Base-by-base conservation (phyloP, 352 stramenopile species). In the Elongisporangium anandrum region DNA sequence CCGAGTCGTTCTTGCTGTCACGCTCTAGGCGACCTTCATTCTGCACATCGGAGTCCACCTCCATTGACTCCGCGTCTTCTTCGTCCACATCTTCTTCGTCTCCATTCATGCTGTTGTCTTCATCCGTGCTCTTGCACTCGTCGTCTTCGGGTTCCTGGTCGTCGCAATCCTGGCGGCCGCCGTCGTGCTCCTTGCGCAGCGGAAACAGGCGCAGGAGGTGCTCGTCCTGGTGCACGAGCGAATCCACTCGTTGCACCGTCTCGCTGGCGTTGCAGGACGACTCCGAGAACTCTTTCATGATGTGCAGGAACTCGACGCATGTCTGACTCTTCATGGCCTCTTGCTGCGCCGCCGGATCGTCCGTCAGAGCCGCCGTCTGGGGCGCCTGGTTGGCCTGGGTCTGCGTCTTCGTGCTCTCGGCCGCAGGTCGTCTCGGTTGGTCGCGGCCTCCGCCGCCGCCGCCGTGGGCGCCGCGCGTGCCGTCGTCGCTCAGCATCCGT, bases 221-320 rank as follows among this genome's bases (percentile, higher is more conserved):
- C 57, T 77, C 69, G 54, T 86, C 77, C 62, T 87, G 74, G 58
- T 72, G 75, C 62, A 81, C 71, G 15, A 88, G 70, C 61, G 79
- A 88, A 61, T 88, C 75, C 50, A 88, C 77, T 29, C 79, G 79
- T 63, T 87, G 72, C 48, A 84, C 75, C 53, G 75, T 79, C 65
- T 88, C 79, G 56, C 51, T 85, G 52, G 77, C 73, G 58, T 81
- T 72, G 68, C 79, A 88, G 24, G 77, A 87, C 52, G 71, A 81
- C 63, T 86, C 73, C 13, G 72, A 82, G 58, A 87, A 88, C 64
- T 88, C 79, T 54, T 85, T 85, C 79, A 88, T 88, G 59, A 88
- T 88, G 66, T 82, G 74, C 66, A 88, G 64, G 60, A 88, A 88
- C 62, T 83, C 79, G 29, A 81, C 68, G 57, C 76, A 84, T 50